A percentile compares a stretch with the other conserved stretches of the same genome.
phyloP scores from a whole-genome alignment of 169 alveolate genomes.

The Amoebophrya sp. region DNA sequence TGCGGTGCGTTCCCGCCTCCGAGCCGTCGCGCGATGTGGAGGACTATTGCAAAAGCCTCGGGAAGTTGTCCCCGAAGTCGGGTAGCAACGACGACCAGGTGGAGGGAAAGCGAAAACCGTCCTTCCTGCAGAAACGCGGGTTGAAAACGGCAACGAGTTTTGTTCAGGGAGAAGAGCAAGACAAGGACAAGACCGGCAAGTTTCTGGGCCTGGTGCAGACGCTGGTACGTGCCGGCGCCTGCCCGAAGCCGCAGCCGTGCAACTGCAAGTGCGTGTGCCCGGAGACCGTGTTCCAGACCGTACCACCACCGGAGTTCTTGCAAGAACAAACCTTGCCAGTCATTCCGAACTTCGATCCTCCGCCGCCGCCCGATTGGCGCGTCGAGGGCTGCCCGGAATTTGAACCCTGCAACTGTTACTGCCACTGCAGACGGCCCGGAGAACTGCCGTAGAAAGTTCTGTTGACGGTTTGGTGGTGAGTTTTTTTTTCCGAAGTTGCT shows the following conservation, averaged over 20 bases:
- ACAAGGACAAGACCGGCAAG: no score
- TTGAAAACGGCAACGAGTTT: background rate
- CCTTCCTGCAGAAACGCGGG: background rate
- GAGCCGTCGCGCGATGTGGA: no score
- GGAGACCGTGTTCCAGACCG: background rate
- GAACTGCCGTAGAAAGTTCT: no score
- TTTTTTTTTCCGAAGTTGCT: no score
- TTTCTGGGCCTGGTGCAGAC: no score
- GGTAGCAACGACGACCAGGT: no score
- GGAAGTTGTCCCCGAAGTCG: no score
- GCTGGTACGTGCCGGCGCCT: no score
- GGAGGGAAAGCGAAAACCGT: no score
- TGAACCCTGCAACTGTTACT: background rate
- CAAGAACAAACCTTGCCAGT: background rate
- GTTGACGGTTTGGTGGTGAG: no score
- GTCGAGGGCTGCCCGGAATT: background rate
- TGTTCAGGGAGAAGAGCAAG: background rate
- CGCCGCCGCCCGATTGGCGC: slow-evolving; percentile 1
- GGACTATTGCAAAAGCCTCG: no score
- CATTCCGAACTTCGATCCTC: background rate
- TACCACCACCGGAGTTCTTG: background rate
- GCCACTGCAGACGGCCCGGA: background rate
- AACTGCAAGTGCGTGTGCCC: background rate
- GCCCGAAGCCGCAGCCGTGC: background rate
- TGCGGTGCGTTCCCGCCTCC: no score